These are phyloP conservation scores for Coleophoma cylindrospora DNA, from an alignment of 2,329 filamentous ascomycete genomes.

Conservation along the genomic window DNA sequence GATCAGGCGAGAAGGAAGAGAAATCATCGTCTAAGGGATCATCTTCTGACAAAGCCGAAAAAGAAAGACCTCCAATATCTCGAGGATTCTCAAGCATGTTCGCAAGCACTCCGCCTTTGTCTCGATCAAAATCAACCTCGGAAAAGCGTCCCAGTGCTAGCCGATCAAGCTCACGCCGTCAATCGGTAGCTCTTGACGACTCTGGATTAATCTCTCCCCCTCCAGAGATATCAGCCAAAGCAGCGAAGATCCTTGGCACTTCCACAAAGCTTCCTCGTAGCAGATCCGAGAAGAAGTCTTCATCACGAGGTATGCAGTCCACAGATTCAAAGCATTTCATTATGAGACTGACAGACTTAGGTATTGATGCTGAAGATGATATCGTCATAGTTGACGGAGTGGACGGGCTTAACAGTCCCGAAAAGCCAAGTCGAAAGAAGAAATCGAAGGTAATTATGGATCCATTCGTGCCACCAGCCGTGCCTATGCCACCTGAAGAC, in stretches of 20 bases:
- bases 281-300: slow-evolving; percentile 42
- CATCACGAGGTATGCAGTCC: slow-evolving; percentile 30
- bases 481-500: slow-evolving; percentile 24
- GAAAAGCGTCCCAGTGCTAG: slow-evolving; percentile 53
- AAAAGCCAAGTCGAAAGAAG: slow-evolving; percentile 37
- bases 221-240: slow-evolving; percentile 65
- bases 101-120: slow-evolving; percentile 60
- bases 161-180: slow-evolving; percentile 59
- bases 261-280: slow-evolving; percentile 41
- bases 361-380: slow-evolving; percentile 40
- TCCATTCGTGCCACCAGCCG: slow-evolving; percentile 21
- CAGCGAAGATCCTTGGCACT: slow-evolving; percentile 69
- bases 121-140: slow-evolving; percentile 64
- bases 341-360: slow-evolving; percentile 15
- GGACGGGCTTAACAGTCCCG: slow-evolving; percentile 37
- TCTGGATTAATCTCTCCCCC: slow-evolving; percentile 67
- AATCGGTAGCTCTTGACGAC: slow-evolving; percentile 59
- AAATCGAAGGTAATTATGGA: slow-evolving; percentile 35
- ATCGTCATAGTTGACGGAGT: slow-evolving; percentile 37
- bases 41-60: slow-evolving; percentile 63
- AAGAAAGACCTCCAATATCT: slow-evolving; percentile 32
- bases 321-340: background rate
- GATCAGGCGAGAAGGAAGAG: slow-evolving; percentile 55
- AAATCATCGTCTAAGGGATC: slow-evolving; percentile 63
- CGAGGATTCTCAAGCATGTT: slow-evolving; percentile 59